Percentiles rank a stretch among this genome's conserved stretches.
These are phyloP conservation scores for Cordia subcordata DNA, from an alignment of 257 asterid species.

Conservation along the genomic window DNA sequence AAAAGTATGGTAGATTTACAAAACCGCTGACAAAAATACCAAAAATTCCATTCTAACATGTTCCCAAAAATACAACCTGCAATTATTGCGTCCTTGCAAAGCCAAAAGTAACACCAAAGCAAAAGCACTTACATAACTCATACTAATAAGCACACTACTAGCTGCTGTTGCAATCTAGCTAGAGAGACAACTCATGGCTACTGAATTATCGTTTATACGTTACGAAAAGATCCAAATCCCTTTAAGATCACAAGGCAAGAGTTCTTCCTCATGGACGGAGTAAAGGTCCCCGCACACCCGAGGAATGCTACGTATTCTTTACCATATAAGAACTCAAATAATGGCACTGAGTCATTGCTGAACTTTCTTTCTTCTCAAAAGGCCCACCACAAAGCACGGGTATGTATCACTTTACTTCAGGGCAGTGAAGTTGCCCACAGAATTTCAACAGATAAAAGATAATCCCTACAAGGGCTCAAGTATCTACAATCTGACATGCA, in stretches of 20 bases:
- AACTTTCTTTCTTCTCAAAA: constrained; percentile 7
- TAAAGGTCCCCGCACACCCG: not conserved
- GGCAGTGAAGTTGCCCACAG: constrained; percentile 8
- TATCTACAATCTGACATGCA: constrained; percentile 6
- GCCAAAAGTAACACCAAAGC: too few relatives aligned
- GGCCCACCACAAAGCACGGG: constrained; percentile 10
- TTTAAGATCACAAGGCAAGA: not conserved
- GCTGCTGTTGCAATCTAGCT: too few relatives aligned
- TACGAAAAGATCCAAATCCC: too few relatives aligned
- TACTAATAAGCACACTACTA: too few relatives aligned
- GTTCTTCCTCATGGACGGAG: not conserved
- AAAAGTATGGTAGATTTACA: too few relatives aligned
- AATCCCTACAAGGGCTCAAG: constrained; percentile 5
- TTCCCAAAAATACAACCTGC: too few relatives aligned
- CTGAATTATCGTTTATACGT: too few relatives aligned
- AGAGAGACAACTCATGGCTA: too few relatives aligned
- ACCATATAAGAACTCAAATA: not conserved
- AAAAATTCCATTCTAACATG: too few relatives aligned
- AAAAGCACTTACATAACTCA: too few relatives aligned
- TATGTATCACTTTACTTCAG: not conserved
- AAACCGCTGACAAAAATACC: too few relatives aligned
- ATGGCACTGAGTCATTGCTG: constrained; percentile 5
- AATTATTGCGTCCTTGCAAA: too few relatives aligned
- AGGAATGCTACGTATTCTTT: not conserved
- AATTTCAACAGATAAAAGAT: constrained; percentile 8